These are phyloP conservation scores for Psidium guajava DNA, from an alignment of 345 rosid genomes.

Conservation along the genomic window DNA sequence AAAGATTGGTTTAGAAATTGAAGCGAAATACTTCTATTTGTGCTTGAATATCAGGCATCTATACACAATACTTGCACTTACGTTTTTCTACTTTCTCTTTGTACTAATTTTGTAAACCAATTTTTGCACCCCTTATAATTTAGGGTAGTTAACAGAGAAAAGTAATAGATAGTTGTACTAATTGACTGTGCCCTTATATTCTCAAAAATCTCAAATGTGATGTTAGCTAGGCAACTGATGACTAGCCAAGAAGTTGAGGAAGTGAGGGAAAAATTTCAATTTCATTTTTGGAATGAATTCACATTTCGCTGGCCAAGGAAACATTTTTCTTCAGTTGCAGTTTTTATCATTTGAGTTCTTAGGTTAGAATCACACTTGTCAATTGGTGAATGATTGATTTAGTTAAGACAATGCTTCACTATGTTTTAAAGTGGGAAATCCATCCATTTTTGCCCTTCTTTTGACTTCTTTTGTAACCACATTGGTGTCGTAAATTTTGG, in stretches of 20 bases:
- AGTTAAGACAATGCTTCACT: neutral
- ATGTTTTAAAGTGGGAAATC: neutral
- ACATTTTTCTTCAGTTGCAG: neutral
- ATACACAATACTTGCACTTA: too few species aligned
- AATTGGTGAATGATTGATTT: neutral
- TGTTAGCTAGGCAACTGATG: neutral
- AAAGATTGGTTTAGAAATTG: too few species aligned
- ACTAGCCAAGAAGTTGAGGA: neutral
- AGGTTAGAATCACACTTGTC: neutral
- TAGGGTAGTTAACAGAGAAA: neutral
- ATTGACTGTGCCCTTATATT: neutral
- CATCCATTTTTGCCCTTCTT: neutral
- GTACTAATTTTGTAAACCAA: neutral
- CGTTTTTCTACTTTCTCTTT: neutral
- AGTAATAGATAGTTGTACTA: neutral
- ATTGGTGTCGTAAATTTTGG: neutral
- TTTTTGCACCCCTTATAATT: neutral
- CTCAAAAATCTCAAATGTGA: neutral
- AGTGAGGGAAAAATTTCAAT: neutral
- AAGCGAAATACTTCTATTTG: too few species aligned
- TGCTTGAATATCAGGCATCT: too few species aligned
- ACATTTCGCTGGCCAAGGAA: neutral
- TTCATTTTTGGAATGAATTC: neutral
- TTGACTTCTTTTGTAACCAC: neutral
- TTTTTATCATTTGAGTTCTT: neutral